phyloP scores from a whole-genome alignment of 1,139 yeast species.

The Meyerozyma athensensis region DNA sequence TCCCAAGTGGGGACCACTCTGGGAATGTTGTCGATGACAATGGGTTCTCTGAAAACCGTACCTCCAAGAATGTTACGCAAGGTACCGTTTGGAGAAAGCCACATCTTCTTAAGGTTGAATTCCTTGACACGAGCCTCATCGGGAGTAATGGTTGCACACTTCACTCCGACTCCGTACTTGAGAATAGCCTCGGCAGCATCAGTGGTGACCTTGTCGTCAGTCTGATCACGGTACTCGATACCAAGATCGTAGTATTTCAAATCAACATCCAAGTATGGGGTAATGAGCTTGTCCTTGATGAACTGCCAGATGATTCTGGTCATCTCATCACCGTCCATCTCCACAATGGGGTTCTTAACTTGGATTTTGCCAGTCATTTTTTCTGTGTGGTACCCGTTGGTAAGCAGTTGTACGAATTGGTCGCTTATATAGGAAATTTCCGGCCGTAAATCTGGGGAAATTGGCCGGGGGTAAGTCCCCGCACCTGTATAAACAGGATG shows the following conservation, averaged over 20 bases:
- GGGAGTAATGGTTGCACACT: constrained; percentile 98
- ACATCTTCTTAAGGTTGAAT: constrained; percentile 87
- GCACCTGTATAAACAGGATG: not conserved
- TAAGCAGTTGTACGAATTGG: no score
- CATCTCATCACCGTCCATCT: constrained; percentile 96
- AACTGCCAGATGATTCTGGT: constrained; percentile 88
- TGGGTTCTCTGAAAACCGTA: constrained; percentile 95
- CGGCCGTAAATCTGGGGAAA: constrained; percentile 2
- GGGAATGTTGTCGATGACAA: constrained; percentile 85
- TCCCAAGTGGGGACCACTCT: constrained; percentile 92
- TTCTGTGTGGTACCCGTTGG: no score
- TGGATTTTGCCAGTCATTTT: constrained; percentile 48
- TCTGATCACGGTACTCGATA: constrained; percentile 76
- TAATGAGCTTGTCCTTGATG: constrained; percentile 75
- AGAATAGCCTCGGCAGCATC: constrained; percentile 90
- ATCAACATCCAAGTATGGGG: constrained; percentile 82
- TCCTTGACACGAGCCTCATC: constrained; percentile 94
- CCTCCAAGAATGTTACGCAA: constrained; percentile 93
- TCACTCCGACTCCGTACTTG: constrained; percentile 87
- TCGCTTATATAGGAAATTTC: constrained; percentile 1
- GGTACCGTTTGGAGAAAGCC: constrained; percentile 97
- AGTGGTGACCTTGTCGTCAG: constrained; percentile 80
- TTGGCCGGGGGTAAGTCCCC: constrained; percentile 2
- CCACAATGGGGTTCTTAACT: constrained; percentile 87
- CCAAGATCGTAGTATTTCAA: constrained; percentile 90